These are phyloP conservation scores for Thielaviopsis ethacetica DNA, from an alignment of 2,329 filamentous ascomycete genomes.

Conservation along the genomic window DNA sequence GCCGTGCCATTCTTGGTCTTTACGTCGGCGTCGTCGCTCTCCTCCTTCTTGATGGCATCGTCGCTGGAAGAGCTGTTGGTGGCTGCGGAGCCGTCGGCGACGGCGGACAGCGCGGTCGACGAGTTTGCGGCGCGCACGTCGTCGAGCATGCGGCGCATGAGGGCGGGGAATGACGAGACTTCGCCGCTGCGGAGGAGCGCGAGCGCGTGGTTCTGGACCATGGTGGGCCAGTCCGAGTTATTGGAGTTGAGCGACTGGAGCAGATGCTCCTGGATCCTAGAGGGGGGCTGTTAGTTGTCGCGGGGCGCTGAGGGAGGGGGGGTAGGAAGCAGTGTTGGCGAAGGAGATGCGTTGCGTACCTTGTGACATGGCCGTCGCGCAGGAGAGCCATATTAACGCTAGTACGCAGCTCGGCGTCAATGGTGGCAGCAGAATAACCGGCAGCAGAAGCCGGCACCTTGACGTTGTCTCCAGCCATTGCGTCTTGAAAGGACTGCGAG, in stretches of 20 bases:
- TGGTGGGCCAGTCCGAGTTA: conserved; percentile 44
- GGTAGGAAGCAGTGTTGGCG: not conserved
- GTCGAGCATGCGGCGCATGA: conserved; percentile 43
- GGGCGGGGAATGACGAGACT: conserved; percentile 41
- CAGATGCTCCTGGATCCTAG: conserved; percentile 47
- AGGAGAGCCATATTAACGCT: conserved; percentile 44
- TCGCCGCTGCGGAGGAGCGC: conserved; percentile 43
- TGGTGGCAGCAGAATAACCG: conserved; percentile 41
- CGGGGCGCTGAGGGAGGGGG: not conserved
- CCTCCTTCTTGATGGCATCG: conserved; percentile 7
- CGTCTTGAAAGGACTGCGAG: not conserved
- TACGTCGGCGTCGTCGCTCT: not conserved
- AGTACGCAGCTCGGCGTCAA: conserved; percentile 44
- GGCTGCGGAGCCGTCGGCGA: conserved; percentile 13
- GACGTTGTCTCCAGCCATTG: conserved; percentile 17
- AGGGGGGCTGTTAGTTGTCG: not conserved
- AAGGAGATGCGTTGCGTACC: conserved; percentile 26
- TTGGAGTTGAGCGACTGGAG: conserved; percentile 45
- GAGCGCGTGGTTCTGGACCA: conserved; percentile 42
- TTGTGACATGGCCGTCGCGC: conserved; percentile 40
- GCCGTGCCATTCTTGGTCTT: no score
- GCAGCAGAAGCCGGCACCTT: conserved; percentile 44
- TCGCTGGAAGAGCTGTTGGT: conserved; percentile 17
- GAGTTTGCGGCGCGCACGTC: conserved; percentile 39
- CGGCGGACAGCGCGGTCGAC: conserved; percentile 2